Evolutionary conservation across 768 basidiomycete genomes (phyloP), one percentile per base, ranked within the genome.

Genomic region (Hebeloma cylindrosporum): DNA sequence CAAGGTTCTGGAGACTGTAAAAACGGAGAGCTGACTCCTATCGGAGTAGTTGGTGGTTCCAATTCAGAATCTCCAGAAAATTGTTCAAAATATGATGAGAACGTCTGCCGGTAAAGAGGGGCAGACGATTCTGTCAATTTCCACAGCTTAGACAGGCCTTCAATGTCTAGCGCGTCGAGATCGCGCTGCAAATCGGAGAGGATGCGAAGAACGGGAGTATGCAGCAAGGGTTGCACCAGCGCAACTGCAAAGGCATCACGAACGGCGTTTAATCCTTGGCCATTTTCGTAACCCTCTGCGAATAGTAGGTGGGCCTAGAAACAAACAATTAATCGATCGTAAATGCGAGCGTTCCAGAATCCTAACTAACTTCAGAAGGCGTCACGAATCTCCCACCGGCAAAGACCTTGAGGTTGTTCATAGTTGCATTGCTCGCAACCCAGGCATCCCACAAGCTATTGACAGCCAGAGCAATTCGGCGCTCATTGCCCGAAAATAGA

Each of bases 391-490:
- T 70, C 6, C 93, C 93, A 14, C 73, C 60, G 7, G 80, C 72
- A 56, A 94, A 97, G 8, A 98, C 62, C 51, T 82, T 82, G 57
- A 95, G 73, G 60, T 92, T 97, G 65, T 96, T 97, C 27, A 79
- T 65, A 17, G 72, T 61, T 13, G 87, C 90, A 16, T 79, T 63
- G 43, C 78, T 85, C 11, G 62, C 61, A 22, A 68, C 48, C 94
- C 95, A 97, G 2, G 72, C 71, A 27, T 78, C 66, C 85, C 87
- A 92, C 21, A 98, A 73, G 23, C 65, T 68, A 37, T 68, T 60
- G n/a, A 97, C 59, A 2, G 92, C 93, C 9, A 67, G 71, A n/a
- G 50, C 59, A 22, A 90, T 62, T 7, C 93, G 79, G n/a, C 26
- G 40, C 37, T 74, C 64, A 17, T 90, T 76, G 2, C 73, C 71